phyloP scores from a whole-genome alignment of 164 flowering plant genomes.

The Vitis riparia region DNA sequence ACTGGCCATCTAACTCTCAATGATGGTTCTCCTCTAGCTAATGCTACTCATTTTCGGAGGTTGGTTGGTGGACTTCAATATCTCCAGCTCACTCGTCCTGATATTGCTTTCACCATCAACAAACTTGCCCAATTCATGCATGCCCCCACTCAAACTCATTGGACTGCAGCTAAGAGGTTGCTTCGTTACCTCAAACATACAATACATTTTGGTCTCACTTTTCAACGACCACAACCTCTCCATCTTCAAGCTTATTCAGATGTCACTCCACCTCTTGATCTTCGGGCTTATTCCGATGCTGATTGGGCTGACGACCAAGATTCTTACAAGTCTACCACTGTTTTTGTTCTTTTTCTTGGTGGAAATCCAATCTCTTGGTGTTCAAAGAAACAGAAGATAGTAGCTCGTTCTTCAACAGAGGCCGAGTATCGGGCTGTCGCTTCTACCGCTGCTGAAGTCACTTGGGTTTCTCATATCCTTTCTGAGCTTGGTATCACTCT shows the following conservation, averaged over 20 bases:
- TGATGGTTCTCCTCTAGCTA: constrained; percentile 1
- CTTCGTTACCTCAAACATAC: constrained; percentile 9
- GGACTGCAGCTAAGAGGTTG: constrained; percentile 6
- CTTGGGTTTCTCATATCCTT: constrained; percentile 5
- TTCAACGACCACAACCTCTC: neutral
- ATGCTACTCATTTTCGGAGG: constrained; percentile 6
- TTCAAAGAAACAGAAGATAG: no score
- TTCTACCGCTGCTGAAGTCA: neutral
- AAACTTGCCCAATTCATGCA: constrained; percentile 10
- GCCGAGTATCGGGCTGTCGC: no score
- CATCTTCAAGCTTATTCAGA: no score
- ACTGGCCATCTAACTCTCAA: neutral
- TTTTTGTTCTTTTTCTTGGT: no score
- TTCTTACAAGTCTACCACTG: constrained; percentile 5
- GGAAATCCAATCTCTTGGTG: no score
- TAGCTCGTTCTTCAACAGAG: no score
- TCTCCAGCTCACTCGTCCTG: neutral
- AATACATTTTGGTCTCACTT: constrained; percentile 5
- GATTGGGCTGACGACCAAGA: neutral
- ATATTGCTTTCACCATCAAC: constrained; percentile 9
- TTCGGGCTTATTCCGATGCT: neutral
- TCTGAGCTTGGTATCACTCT: neutral
- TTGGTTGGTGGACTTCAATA: constrained; percentile 1
- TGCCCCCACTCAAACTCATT: neutral
- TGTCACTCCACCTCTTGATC: no score